These are phyloP conservation scores for Madurella mycetomatis DNA, from an alignment of 2,329 filamentous ascomycete genomes.

Conservation along the genomic window DNA sequence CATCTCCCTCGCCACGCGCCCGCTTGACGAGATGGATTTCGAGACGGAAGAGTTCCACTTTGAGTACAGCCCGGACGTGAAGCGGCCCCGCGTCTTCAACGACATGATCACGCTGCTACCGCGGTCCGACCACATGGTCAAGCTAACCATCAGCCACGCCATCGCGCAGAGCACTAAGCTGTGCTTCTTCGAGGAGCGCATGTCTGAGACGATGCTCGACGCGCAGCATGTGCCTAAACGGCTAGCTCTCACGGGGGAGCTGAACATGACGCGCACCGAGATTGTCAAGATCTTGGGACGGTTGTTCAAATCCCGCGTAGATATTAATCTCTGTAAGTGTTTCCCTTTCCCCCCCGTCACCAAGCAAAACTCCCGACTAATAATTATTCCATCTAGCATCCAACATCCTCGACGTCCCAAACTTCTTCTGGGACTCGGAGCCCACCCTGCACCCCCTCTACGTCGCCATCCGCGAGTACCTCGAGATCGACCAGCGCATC, in stretches of 20 bases:
- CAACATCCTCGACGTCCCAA: constrained; percentile 92
- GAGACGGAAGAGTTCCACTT: constrained; percentile 99
- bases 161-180: constrained; percentile 97
- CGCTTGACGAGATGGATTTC: constrained; percentile 82
- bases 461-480: constrained; percentile 88
- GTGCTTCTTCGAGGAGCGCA: constrained; percentile 91
- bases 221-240: constrained; percentile 89
- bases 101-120: constrained; percentile 98
- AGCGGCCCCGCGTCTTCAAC: constrained; percentile 89
- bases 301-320: constrained; percentile 88
- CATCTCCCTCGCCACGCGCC: constrained; percentile 67
- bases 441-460: constrained; percentile 93
- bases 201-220: constrained; percentile 89
- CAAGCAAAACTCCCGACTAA: constrained; percentile 9
- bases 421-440: constrained; percentile 98
- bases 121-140: constrained; percentile 94
- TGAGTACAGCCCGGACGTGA: constrained; percentile 83
- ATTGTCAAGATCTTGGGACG: constrained; percentile 88
- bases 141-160: constrained; percentile 93
- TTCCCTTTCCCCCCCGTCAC: not conserved
- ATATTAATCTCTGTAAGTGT: constrained; percentile 90
- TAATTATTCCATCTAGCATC: constrained; percentile 56
- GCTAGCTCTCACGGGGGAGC: constrained; percentile 79
- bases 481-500: constrained; percentile 94
- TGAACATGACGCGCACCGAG: constrained; percentile 88